Conservation (phyloP, 306 rosid species). For the Geum urbanum region DNA sequence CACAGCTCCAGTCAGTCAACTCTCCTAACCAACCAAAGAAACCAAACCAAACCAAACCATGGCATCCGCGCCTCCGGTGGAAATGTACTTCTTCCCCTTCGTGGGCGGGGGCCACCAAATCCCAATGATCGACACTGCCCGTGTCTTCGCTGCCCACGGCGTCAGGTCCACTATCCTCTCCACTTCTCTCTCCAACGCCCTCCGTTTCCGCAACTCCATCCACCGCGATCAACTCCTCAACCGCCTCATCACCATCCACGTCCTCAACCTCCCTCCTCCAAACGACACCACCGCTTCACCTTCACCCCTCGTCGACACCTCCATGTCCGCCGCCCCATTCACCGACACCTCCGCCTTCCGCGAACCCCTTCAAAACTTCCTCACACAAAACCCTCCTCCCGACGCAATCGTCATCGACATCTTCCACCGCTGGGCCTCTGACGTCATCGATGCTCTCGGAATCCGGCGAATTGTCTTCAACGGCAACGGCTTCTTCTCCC, state of each 20-base stretch:
- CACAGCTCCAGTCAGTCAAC: too few relatives aligned
- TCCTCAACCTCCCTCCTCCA: conserved; percentile 9
- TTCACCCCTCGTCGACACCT: not conserved
- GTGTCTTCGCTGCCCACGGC: conserved; percentile 34
- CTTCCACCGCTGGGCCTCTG: conserved; percentile 28
- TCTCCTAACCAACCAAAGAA: too few relatives aligned
- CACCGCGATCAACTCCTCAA: too few relatives aligned
- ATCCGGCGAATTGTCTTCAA: conserved; percentile 15
- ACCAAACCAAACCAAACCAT: not conserved
- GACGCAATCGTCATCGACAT: conserved; percentile 17
- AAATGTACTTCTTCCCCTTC: conserved; percentile 43
- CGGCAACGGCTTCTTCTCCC: conserved; percentile 21
- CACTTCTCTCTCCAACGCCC: conserved; percentile 33
- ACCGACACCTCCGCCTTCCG: conserved; percentile 9
- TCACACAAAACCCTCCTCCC: conserved; percentile 8
- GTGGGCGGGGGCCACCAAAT: conserved; percentile 39
- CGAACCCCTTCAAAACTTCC: not conserved
- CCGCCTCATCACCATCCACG: not conserved
- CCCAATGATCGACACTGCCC: conserved; percentile 40
- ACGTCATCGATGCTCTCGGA: conserved; percentile 6
- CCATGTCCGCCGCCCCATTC: conserved; percentile 16
- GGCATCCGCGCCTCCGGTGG: conserved; percentile 8
- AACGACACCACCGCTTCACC: not conserved
- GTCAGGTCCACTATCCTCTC: conserved; percentile 40
- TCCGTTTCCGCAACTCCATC: not conserved